Evolutionary conservation across 2,329 filamentous ascomycete genomes (phyloP), one percentile per base, ranked within the genome.

Genomic region (Pseudogymnoascus sp.): DNA sequence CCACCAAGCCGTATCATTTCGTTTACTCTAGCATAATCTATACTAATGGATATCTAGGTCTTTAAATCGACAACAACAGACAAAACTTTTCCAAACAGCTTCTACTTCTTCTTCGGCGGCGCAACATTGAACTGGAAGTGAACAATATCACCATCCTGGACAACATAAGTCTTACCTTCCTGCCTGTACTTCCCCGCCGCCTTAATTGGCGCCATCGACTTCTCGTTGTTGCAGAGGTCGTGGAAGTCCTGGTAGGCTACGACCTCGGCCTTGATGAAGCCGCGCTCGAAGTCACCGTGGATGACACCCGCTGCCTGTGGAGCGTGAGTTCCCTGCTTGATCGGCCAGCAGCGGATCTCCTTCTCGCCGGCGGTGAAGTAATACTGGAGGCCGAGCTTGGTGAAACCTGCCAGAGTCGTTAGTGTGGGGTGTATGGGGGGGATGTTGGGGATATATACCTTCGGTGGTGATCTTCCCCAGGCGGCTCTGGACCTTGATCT

Each of bases 331-430:
- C 75, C 75, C 19, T 67, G 69, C 3, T 71, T 75, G 38, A 78
- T 74, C 0, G 76, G 77, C 77, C 76, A 79, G 65, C 77, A 79
- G 61, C 76, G 69, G 42, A 79, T 75, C 66, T 79, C 77, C 67
- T 79, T 79, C 71, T 79, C 76, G 16, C 76, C 77, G 64, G 76
- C 77, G 64, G 76, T 78, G 62, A 79, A 79, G 68, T 78, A 78
- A 66, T 79, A 79, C 63, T 78, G 75, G 52, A 78, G 62, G 5
- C 77, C 76, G 7, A 78, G 72, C 67, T 78, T 78, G 1, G 70
- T 77, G 61, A 78, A 78, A 1, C 77, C 77, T 52, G 8, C 2
- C 3, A 9, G 5, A 4, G 14, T 0, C 19, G 8, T 52, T 52
- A 52, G 25, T 16, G 2, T 16, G 45, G 3, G 25, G 6, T 30